phyloP scores from a whole-genome alignment of 192 early-diverging fungal genomes.

The Spinellus fusiger region DNA sequence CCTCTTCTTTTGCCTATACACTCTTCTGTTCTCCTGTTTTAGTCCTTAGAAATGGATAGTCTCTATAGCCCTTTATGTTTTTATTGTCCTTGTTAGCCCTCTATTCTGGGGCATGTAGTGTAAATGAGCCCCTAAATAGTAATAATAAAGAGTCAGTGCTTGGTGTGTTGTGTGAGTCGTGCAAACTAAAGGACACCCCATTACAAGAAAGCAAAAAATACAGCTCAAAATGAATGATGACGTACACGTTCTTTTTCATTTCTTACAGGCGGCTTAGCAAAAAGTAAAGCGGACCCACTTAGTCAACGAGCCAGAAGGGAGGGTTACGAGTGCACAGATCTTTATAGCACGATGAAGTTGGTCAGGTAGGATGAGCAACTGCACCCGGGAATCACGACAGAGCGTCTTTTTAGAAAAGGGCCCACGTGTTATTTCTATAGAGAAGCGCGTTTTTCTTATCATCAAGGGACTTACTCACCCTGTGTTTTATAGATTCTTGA shows the following conservation, averaged over 20 bases:
- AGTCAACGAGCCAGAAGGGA: background rate
- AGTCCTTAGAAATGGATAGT: no score
- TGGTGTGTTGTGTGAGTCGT: no score
- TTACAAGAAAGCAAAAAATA: background rate
- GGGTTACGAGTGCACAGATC: background rate
- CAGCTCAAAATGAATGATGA: background rate
- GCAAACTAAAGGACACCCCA: background rate
- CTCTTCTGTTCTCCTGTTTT: no score
- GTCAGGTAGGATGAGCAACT: background rate
- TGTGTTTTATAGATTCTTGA: constrained; percentile 76
- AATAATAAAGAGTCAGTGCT: no score
- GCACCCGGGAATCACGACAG: background rate
- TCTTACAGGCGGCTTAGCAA: background rate
- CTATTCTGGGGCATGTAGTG: no score
- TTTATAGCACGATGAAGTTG: constrained; percentile 12
- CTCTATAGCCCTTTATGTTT: no score
- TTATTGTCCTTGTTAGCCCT: no score
- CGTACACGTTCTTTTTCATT: background rate
- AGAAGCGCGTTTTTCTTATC: background rate
- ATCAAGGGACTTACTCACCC: background rate
- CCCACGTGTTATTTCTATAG: background rate
- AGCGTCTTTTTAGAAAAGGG: background rate
- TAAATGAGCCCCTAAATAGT: no score
- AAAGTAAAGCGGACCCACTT: background rate
- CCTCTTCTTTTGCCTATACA: no score